Conservation (phyloP, 768 basidiomycete species). For the Lepiota venenata region DNA sequence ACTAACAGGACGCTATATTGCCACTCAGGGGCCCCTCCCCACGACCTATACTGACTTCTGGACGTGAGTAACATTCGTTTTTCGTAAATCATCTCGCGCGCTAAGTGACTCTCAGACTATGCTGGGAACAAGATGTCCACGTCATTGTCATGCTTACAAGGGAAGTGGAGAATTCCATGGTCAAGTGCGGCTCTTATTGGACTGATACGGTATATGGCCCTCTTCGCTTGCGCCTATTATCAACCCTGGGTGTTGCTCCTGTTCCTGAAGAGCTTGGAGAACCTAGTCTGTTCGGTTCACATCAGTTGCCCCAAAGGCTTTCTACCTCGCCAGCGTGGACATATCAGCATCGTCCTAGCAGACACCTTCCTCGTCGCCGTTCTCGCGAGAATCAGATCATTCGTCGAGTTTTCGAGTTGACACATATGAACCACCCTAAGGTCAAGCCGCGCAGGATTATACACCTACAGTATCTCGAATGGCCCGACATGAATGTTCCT, state of each 20-base stretch:
- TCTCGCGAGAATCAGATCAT: constrained; percentile 29
- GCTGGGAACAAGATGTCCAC: constrained; percentile 93
- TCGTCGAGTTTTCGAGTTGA: constrained; percentile 66
- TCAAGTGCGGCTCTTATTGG: constrained; percentile 96
- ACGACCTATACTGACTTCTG: constrained; percentile 92
- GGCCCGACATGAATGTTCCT: constrained; percentile 97
- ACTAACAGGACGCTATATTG: constrained; percentile 86
- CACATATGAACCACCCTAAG: constrained; percentile 56
- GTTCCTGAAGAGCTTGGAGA: constrained; percentile 24
- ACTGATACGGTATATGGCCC: constrained; percentile 65
- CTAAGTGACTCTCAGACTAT: constrained; percentile 45
- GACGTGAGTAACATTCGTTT: constrained; percentile 55
- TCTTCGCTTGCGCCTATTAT: constrained; percentile 51
- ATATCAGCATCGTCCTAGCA: constrained; percentile 20
- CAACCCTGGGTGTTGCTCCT: constrained; percentile 29
- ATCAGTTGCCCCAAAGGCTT: constrained; percentile 8
- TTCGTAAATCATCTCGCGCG: background rate
- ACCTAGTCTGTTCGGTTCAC: constrained; percentile 27
- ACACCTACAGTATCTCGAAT: constrained; percentile 90
- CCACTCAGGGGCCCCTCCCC: constrained; percentile 92
- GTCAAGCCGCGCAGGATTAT: constrained; percentile 63
- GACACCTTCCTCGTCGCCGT: background rate
- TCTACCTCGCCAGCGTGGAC: constrained; percentile 11
- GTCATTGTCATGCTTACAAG: constrained; percentile 97
- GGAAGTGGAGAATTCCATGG: constrained; percentile 80